phyloP scores from a whole-genome alignment of 2,329 filamentous ascomycete genomes.

The Xylariaceae sp. region DNA sequence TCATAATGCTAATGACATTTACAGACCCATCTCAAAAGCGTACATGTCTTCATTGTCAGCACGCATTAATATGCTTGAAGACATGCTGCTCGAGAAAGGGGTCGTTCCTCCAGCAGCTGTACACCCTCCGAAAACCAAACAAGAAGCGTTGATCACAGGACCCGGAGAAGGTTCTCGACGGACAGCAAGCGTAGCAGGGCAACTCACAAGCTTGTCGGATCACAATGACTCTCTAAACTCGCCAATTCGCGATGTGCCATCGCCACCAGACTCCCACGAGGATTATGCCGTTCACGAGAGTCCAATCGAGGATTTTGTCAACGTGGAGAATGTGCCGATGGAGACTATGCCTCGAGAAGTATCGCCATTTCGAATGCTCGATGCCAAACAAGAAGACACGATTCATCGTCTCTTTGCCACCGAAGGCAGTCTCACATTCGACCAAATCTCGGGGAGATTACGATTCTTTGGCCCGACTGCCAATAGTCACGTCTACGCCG shows the following conservation, averaged over 20 bases:
- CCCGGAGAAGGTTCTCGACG: slow-evolving; percentile 10
- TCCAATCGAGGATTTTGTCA: slow-evolving; percentile 6
- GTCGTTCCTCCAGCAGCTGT: slow-evolving; percentile 12
- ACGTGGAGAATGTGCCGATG: not conserved
- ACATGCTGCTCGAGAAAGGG: slow-evolving; percentile 15
- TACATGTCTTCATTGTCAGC: slow-evolving; percentile 19
- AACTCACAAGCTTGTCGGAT: slow-evolving; percentile 9
- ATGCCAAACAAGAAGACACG: slow-evolving; percentile 6
- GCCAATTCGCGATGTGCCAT: slow-evolving; percentile 12
- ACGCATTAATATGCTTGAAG: slow-evolving; percentile 18
- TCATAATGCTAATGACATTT: not conserved
- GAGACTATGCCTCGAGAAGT: slow-evolving; percentile 2
- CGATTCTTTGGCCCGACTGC: slow-evolving; percentile 13
- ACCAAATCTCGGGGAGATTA: slow-evolving; percentile 9
- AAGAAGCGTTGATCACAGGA: slow-evolving; percentile 9
- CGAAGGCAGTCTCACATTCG: slow-evolving; percentile 1
- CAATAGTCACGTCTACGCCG: slow-evolving; percentile 9
- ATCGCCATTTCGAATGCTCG: not conserved
- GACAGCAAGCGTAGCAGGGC: slow-evolving; percentile 1
- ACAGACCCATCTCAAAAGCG: slow-evolving; percentile 21
- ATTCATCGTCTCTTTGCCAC: slow-evolving; percentile 10
- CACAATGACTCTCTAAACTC: not conserved
- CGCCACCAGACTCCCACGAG: slow-evolving; percentile 18
- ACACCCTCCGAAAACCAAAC: slow-evolving; percentile 18
- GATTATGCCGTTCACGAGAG: slow-evolving; percentile 15